A percentile compares a stretch with the other conserved stretches of the same genome.
Evolutionary conservation across 148 eudicot genomes (phyloP).

Genomic region (Vaccinium myrtillus): DNA sequence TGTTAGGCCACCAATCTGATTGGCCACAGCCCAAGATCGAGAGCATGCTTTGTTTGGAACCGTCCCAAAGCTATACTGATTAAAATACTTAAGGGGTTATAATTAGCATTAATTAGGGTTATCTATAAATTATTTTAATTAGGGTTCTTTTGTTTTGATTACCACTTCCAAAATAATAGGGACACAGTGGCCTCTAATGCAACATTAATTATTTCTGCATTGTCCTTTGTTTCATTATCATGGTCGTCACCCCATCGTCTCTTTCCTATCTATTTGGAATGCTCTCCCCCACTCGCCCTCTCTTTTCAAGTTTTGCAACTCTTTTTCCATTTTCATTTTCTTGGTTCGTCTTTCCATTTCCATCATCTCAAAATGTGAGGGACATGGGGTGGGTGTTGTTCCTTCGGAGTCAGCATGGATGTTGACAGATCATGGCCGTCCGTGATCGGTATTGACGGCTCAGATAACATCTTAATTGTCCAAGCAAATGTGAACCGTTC

Average conservation of each 20-base stretch:
- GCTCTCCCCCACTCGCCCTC: too few relatives aligned
- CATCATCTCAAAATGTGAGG: too few relatives aligned
- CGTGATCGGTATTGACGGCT: too few relatives aligned
- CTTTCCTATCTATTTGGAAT: background rate
- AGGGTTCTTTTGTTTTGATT: background rate
- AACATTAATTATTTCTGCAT: background rate
- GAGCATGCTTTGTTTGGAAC: background rate
- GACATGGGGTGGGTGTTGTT: too few relatives aligned
- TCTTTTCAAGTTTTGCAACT: too few relatives aligned
- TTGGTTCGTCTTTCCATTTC: too few relatives aligned
- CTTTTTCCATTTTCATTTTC: too few relatives aligned
- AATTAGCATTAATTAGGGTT: background rate
- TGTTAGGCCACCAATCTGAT: conserved; percentile 3
- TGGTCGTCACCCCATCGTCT: background rate
- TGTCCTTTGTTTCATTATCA: background rate
- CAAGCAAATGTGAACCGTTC: too few relatives aligned
- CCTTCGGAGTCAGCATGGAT: too few relatives aligned
- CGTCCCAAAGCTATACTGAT: background rate
- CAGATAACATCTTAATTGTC: too few relatives aligned
- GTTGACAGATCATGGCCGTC: too few relatives aligned
- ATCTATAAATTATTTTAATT: background rate
- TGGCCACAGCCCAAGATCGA: background rate
- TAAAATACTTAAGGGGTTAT: background rate
- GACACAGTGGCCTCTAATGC: background rate
- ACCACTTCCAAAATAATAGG: background rate